Evolutionary conservation across 202 grass and related monocot species (phyloP).

Genomic region (Saccharum hybrid): DNA sequence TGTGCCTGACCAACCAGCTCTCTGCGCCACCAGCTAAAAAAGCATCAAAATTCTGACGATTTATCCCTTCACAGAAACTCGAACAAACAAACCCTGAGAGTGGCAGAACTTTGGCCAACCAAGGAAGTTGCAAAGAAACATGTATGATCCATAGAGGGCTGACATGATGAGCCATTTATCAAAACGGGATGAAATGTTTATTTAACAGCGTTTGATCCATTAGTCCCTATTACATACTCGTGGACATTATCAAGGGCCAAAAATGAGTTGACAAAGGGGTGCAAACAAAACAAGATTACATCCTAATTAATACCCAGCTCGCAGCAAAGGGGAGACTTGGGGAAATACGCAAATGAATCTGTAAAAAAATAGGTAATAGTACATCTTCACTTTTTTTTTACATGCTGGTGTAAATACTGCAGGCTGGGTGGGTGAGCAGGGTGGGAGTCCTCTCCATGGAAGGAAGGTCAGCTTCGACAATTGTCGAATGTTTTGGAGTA

Average conservation of each 20-base stretch:
- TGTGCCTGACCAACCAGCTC: too few species aligned
- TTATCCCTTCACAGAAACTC: too few species aligned
- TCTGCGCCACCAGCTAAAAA: too few species aligned
- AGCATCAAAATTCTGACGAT: too few species aligned
- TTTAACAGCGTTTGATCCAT: conserved; percentile 23
- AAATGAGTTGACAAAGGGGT: conserved; percentile 28
- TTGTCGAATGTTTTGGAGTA: conserved; percentile 47
- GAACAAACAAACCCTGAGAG: too few species aligned
- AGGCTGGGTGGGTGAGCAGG: conserved; percentile 11
- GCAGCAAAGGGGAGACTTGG: background rate
- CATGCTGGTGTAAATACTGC: conserved; percentile 43
- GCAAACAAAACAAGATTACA: background rate
- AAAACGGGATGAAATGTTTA: conserved; percentile 28
- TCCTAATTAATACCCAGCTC: conserved; percentile 21
- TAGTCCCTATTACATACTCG: conserved; percentile 43
- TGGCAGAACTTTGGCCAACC: background rate
- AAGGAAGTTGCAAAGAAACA: background rate
- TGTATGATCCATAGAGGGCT: background rate
- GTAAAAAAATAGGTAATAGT: conserved; percentile 7
- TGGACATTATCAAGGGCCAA: conserved; percentile 39
- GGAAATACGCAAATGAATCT: conserved; percentile 14
- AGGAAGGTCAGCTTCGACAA: conserved; percentile 58
- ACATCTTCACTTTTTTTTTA: conserved; percentile 45
- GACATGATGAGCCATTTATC: background rate
- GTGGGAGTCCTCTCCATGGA: conserved; percentile 21